Evolutionary conservation across 768 basidiomycete species (phyloP).

Genomic region (Lactarius trivialis): DNA sequence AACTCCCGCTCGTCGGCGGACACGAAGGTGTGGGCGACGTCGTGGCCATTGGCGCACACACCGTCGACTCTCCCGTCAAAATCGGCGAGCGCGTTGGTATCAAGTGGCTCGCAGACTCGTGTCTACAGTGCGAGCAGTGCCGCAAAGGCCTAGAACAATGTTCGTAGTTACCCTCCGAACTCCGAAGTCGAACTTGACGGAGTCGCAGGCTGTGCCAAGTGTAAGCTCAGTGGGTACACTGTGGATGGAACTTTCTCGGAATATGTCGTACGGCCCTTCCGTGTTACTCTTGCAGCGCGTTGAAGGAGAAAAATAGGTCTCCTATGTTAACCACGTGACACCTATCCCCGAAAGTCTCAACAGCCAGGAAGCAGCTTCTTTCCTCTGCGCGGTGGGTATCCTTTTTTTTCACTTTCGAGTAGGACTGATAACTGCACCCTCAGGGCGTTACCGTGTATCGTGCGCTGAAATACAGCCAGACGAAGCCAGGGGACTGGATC

Average conservation of each 20-base stretch:
- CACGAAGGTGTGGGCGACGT: conserved; percentile 75
- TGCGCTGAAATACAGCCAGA: conserved; percentile 67
- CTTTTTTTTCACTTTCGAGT: background rate
- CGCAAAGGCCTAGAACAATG: conserved; percentile 71
- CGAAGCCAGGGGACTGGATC: conserved; percentile 65
- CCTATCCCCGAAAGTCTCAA: conserved; percentile 66
- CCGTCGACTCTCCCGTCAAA: conserved; percentile 52
- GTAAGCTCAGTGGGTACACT: conserved; percentile 60
- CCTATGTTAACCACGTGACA: conserved; percentile 67
- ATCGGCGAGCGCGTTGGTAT: conserved; percentile 78
- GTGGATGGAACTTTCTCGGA: conserved; percentile 73
- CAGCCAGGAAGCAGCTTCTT: conserved; percentile 62
- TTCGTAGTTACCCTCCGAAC: conserved; percentile 30
- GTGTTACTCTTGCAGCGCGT: background rate
- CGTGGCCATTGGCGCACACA: conserved; percentile 71
- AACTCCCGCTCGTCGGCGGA: conserved; percentile 66
- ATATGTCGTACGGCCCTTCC: conserved; percentile 41
- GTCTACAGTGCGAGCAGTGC: conserved; percentile 72
- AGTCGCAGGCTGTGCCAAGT: conserved; percentile 49
- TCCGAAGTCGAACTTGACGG: background rate
- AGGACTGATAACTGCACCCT: background rate
- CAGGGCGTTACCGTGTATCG: conserved; percentile 83
- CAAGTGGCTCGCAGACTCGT: conserved; percentile 74
- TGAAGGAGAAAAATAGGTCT: conserved; percentile 36
- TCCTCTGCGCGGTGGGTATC: conserved; percentile 64